phyloP scores from a whole-genome alignment of 2,329 filamentous ascomycete genomes.

The Fusarium pseudograminearum region DNA sequence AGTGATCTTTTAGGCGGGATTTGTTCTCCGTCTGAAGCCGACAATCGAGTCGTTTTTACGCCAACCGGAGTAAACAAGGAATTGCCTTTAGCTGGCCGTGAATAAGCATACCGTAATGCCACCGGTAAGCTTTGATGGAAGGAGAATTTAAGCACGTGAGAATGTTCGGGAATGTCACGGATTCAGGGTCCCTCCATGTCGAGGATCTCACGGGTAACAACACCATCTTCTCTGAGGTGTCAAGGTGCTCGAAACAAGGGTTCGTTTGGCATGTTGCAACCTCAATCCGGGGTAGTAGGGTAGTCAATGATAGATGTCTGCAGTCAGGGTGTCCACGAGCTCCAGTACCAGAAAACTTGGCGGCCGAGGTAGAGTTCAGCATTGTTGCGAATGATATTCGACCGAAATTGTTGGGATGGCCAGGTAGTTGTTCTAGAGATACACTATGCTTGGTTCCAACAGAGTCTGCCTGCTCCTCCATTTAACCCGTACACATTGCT shows the following conservation, averaged over 20 bases:
- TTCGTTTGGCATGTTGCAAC: neutral
- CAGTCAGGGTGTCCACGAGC: neutral
- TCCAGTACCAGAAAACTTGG: neutral
- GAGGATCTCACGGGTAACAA: constrained; percentile 31
- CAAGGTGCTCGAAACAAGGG: constrained; percentile 17
- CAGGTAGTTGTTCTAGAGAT: neutral
- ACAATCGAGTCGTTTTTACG: constrained; percentile 38
- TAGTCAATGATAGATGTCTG: neutral
- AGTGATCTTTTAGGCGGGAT: constrained; percentile 23
- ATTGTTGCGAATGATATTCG: neutral
- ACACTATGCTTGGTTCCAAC: neutral
- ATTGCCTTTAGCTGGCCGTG: constrained; percentile 14
- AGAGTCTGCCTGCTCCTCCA: neutral
- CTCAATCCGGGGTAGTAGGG: neutral
- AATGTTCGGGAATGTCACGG: constrained; percentile 17
- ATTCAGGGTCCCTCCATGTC: constrained; percentile 26
- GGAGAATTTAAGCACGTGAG: constrained; percentile 10
- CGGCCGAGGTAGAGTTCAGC: neutral
- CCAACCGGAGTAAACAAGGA: constrained; percentile 27
- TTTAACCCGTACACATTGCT: neutral
- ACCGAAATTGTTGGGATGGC: neutral
- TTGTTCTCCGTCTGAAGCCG: constrained; percentile 26
- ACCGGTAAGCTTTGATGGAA: neutral
- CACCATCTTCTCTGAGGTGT: constrained; percentile 25
- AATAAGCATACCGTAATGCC: neutral